Conservation (phyloP, 2,329 filamentous ascomycete species). For the Pleurostoma richardsiae region DNA sequence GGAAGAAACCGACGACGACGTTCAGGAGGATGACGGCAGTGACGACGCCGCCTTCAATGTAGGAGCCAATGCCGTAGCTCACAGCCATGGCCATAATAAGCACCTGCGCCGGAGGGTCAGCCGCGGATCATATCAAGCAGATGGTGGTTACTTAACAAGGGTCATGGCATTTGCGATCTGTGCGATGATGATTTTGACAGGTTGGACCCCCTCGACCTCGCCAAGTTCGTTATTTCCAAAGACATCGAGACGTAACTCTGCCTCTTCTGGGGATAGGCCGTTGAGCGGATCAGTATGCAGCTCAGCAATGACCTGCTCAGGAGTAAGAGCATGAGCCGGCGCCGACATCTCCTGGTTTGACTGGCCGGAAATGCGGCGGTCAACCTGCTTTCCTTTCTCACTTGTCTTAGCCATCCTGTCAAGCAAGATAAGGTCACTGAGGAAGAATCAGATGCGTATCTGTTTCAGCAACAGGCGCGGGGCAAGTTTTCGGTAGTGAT, state of each 20-base stretch:
- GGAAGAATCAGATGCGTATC: too few relatives aligned
- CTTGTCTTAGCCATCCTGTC: not conserved
- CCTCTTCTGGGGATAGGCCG: slow-evolving; percentile 46
- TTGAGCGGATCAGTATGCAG: slow-evolving; percentile 44
- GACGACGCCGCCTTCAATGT: slow-evolving; percentile 50
- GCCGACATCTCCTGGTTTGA: slow-evolving; percentile 32
- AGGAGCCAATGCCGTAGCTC: slow-evolving; percentile 44
- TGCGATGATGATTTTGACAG: slow-evolving; percentile 50
- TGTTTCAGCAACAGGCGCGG: too few relatives aligned
- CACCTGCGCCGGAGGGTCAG: slow-evolving; percentile 15
- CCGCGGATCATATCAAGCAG: not conserved
- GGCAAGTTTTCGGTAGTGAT: too few relatives aligned
- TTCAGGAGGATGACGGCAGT: slow-evolving; percentile 46
- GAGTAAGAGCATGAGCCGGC: slow-evolving; percentile 49
- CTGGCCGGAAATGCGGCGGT: slow-evolving; percentile 16
- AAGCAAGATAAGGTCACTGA: too few relatives aligned
- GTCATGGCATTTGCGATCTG: slow-evolving; percentile 62
- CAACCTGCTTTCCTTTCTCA: not conserved
- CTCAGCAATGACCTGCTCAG: slow-evolving; percentile 41
- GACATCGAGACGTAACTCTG: slow-evolving; percentile 39
- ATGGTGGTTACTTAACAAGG: slow-evolving; percentile 30
- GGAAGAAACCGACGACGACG: slow-evolving; percentile 47
- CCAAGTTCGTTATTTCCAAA: slow-evolving; percentile 54
- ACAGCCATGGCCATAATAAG: slow-evolving; percentile 45
- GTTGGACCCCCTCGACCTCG: slow-evolving; percentile 46